phyloP scores from a whole-genome alignment of 495 filamentous ascomycete species.

The Mycothermus thermophilus region DNA sequence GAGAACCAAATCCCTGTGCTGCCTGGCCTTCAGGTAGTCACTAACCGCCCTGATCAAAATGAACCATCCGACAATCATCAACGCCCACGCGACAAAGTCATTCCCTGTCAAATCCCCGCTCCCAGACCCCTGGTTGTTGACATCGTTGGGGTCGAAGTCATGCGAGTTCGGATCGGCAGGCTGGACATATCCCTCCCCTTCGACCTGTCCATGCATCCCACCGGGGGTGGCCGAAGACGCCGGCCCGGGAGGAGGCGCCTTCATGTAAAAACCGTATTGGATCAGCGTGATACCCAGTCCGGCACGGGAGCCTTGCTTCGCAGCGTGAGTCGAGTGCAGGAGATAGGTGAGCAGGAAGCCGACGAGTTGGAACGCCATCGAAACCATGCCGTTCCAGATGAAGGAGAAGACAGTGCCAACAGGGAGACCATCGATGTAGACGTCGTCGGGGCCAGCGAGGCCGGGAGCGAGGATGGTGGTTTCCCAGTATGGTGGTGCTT shows the following conservation, averaged over 20 bases:
- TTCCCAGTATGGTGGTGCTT: constrained; percentile 96
- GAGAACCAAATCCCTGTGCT: constrained; percentile 83
- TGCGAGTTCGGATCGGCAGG: constrained; percentile 84
- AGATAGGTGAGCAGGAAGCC: constrained; percentile 97
- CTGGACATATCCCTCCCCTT: constrained; percentile 41
- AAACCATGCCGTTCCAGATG: constrained; percentile 97
- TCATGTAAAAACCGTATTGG: constrained; percentile 93
- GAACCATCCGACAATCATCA: constrained; percentile 99
- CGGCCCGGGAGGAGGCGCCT: constrained; percentile 22
- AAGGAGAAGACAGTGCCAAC: constrained; percentile 94
- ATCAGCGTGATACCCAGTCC: constrained; percentile 93
- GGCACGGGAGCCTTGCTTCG: constrained; percentile 90
- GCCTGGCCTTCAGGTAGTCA: constrained; percentile 73
- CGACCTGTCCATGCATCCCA: constrained; percentile 31
- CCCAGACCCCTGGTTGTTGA: constrained; percentile 24
- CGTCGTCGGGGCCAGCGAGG: constrained; percentile 67
- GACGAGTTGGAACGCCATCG: constrained; percentile 93
- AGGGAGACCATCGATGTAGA: constrained; percentile 90
- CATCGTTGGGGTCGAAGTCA: constrained; percentile 64
- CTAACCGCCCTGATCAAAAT: constrained; percentile 81
- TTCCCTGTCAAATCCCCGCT: constrained; percentile 36
- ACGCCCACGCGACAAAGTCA: constrained; percentile 81
- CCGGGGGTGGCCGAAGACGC: constrained; percentile 23
- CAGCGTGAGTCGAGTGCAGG: constrained; percentile 92
- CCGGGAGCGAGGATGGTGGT: constrained; percentile 93